Evolutionary conservation across 345 rosid genomes (phyloP).

Genomic region (Ricinus communis): DNA sequence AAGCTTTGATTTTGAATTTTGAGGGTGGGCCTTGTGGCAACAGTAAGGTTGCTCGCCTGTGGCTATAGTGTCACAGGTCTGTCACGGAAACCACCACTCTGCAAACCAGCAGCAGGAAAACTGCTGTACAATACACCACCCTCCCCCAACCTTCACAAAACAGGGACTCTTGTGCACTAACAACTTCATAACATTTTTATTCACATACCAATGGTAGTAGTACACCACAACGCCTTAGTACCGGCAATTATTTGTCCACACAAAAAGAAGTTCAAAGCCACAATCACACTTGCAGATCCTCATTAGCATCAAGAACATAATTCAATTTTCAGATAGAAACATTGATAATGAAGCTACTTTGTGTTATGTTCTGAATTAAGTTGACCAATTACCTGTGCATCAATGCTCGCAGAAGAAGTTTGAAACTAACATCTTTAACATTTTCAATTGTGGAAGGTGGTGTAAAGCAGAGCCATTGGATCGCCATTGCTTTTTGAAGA

Average conservation of each 20-base stretch:
- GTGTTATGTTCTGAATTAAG: not conserved
- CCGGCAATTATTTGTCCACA: not conserved
- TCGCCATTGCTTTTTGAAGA: slow-evolving; percentile 87
- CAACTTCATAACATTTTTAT: not conserved
- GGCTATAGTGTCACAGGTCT: not conserved
- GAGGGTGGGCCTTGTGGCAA: not conserved
- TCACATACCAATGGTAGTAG: not conserved
- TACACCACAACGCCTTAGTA: not conserved
- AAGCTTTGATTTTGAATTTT: not conserved
- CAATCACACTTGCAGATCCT: not conserved
- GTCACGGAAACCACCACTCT: not conserved
- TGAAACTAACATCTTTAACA: slow-evolving; percentile 63
- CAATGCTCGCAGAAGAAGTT: slow-evolving; percentile 75
- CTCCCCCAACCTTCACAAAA: not conserved
- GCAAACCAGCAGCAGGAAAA: not conserved
- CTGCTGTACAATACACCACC: not conserved
- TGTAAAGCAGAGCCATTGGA: slow-evolving; percentile 98
- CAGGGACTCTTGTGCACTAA: not conserved
- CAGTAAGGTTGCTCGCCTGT: not conserved
- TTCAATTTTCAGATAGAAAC: not conserved
- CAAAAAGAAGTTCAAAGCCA: not conserved
- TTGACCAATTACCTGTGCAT: slow-evolving; percentile 66
- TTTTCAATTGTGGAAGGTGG: slow-evolving; percentile 80
- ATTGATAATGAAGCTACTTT: not conserved
- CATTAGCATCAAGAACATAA: not conserved